Evolutionary conservation across 257 asterid species (phyloP).

Genomic region (Nicotiana knightiana): DNA sequence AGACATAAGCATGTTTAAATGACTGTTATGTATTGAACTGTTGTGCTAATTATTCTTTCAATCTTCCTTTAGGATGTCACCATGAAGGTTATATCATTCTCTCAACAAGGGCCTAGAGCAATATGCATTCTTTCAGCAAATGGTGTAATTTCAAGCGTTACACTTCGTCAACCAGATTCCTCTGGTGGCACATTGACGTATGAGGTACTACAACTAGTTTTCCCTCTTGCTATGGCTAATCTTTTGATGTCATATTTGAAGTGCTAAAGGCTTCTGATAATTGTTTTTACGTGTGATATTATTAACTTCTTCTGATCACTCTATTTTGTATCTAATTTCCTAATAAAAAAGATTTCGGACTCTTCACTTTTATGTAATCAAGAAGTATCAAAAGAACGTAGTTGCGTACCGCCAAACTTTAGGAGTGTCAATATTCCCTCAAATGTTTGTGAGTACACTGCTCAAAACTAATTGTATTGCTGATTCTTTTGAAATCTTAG

Average conservation of each 20-base stretch:
- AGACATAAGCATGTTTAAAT: background rate
- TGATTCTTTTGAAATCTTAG: too few relatives aligned
- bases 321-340: background rate
- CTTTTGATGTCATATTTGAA: background rate
- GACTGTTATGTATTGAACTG: background rate
- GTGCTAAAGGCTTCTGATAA: background rate
- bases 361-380: background rate
- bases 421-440: background rate
- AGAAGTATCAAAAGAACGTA: background rate
- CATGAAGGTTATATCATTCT: conserved; percentile 76
- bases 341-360: background rate
- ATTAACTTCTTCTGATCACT: background rate
- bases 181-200: conserved; percentile 85
- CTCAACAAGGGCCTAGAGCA: conserved; percentile 86
- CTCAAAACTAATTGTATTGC: background rate
- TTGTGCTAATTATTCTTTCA: background rate
- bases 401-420: background rate
- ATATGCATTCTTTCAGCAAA: conserved; percentile 80
- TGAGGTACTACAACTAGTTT: conserved; percentile 42
- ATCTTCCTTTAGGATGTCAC: conserved; percentile 54
- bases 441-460: background rate
- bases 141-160: conserved; percentile 73
- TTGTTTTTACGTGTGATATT: background rate
- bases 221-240: background rate
- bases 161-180: conserved; percentile 82